A percentile compares a stretch with the other conserved stretches of the same genome.
These are phyloP conservation scores for Ceratocystis papillata DNA, from an alignment of 2,329 filamentous ascomycete genomes.

Conservation along the genomic window DNA sequence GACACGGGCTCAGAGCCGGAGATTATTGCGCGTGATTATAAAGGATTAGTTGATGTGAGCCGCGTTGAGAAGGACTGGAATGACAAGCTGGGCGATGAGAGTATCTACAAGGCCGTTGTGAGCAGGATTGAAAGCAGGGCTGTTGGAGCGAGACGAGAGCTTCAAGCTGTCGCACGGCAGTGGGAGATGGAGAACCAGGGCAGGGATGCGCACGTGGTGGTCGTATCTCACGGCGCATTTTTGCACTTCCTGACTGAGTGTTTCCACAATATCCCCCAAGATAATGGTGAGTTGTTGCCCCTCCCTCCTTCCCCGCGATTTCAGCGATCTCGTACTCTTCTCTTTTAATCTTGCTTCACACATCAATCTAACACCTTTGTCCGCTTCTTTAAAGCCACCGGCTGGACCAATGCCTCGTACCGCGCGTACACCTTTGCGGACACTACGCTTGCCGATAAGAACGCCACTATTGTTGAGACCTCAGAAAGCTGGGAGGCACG, in stretches of 20 bases:
- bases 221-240: conserved; percentile 75
- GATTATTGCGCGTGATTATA: conserved; percentile 51
- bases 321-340: neutral
- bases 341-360: neutral
- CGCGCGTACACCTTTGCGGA: conserved; percentile 56
- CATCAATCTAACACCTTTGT: neutral
- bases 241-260: conserved; percentile 79
- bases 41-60: conserved; percentile 50
- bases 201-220: conserved; percentile 53
- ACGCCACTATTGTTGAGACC: conserved; percentile 41
- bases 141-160: conserved; percentile 46
- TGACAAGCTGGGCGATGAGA: conserved; percentile 46
- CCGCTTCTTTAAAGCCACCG: conserved; percentile 44
- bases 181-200: conserved; percentile 34
- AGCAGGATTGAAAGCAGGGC: conserved; percentile 51
- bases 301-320: too few species aligned
- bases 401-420: conserved; percentile 64
- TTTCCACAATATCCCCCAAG: conserved; percentile 50
- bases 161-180: conserved; percentile 42
- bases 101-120: conserved; percentile 31
- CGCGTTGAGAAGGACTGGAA: conserved; percentile 60
- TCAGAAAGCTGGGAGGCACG: conserved; percentile 39
- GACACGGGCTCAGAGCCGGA: conserved; percentile 56
- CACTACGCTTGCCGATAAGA: conserved; percentile 38
- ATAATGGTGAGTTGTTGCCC: conserved; percentile 32